Conservation (phyloP, 192 early-diverging fungal genomes). For the Rhizoclosmatium globosum region DNA sequence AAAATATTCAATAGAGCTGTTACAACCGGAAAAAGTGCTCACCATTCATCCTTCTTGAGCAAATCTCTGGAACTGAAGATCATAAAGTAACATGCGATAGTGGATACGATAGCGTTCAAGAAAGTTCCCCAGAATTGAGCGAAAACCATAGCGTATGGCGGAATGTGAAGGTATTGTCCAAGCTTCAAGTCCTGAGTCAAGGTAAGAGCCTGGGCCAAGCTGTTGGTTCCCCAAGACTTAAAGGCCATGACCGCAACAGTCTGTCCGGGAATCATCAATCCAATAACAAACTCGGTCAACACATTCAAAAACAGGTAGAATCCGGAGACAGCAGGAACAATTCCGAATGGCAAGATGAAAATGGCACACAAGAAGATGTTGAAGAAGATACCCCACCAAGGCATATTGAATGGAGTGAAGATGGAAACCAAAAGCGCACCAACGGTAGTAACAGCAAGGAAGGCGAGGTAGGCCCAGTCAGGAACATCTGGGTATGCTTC, state of each 20-base stretch:
- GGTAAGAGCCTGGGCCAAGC: too few relatives aligned
- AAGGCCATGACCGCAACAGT: too few relatives aligned
- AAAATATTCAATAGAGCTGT: too few relatives aligned
- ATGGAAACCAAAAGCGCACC: too few relatives aligned
- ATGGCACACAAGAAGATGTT: constrained; percentile 54
- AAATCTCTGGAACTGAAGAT: constrained; percentile 22
- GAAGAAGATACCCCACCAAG: constrained; percentile 42
- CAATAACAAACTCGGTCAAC: too few relatives aligned
- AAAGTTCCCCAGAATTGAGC: constrained; percentile 50
- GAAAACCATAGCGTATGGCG: constrained; percentile 70
- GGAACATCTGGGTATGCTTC: constrained; percentile 73
- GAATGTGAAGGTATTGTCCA: constrained; percentile 77
- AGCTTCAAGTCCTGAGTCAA: constrained; percentile 60
- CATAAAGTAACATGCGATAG: constrained; percentile 12
- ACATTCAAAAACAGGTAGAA: neutral
- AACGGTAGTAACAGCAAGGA: constrained; percentile 39
- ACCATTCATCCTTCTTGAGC: constrained; percentile 37
- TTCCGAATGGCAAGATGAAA: constrained; percentile 70
- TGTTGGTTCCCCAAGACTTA: too few relatives aligned
- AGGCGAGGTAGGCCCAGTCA: constrained; percentile 60
- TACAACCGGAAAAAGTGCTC: too few relatives aligned
- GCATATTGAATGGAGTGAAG: constrained; percentile 27
- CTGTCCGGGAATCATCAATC: too few relatives aligned
- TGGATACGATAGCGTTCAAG: constrained; percentile 14
- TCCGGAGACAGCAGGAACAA: constrained; percentile 48